Evolutionary conservation across 208 protist species (phyloP), one percentile per base, ranked within the genome.

Genomic region (Acanthamoeba sp.): DNA sequence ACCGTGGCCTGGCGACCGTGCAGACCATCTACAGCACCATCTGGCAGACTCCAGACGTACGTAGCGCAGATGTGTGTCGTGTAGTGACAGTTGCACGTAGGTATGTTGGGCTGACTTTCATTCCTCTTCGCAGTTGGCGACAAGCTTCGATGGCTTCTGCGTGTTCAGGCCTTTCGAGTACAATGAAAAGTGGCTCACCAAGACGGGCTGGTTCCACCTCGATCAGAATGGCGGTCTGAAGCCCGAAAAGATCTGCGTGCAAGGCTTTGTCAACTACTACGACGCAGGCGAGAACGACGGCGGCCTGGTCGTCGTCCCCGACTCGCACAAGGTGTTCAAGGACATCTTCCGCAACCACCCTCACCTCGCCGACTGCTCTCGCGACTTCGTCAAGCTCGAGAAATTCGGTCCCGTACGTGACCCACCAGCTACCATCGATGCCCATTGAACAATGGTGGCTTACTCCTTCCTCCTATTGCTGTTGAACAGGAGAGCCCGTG

Each of bases 191-290:
- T 91, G 85, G 85, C 16, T 32, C 24, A 91, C 85, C 5, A 91
- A 71, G 42, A 34, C 57, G 14, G 85, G 85, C 57, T 66, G 85
- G 85, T 91, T 40, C 55, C 85, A 91, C 62, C 27, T 91, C 24
- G 85, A 91, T 12, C 85, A 91, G 85, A 71, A 91, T 55, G 85
- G 85, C 55, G 4, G 6, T 3, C 18, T 22, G 7, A 91, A 91
- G 85, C 85, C 85, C 5, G 38, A 91, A 22, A 66, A 76, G 85
- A 52, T 76, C 32, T 91, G 85, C 38, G 62, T 91, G 7, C 85
- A 91, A 40, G 85, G 85, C 85, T 91, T 91, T 16, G 85, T 91
- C 14, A 91, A 85, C 76, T 85, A 85, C 42, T 85, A 85, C 48
- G 42, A 52, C 12, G 24, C 27, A 0, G 42, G 38, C 5, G 45